phyloP scores from a whole-genome alignment of 176 grass and related monocot species.

The Metroxylon sagu region DNA sequence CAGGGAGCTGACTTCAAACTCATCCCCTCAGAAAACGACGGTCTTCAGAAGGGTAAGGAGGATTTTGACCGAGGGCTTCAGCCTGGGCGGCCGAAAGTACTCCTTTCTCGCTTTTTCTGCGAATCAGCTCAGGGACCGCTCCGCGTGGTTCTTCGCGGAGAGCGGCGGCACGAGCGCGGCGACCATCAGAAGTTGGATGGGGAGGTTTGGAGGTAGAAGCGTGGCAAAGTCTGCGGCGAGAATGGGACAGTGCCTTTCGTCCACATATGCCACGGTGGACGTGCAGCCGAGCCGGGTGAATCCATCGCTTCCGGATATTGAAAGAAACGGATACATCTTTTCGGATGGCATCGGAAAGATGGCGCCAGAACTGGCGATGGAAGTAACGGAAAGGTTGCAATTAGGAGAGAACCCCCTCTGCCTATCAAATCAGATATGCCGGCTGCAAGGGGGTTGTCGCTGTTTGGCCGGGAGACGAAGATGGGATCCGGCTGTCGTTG shows the following conservation, averaged over 20 bases:
- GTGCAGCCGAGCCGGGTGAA: slow-evolving; percentile 34
- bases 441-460: slow-evolving; percentile 84
- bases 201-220: slow-evolving; percentile 49
- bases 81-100: slow-evolving; percentile 66
- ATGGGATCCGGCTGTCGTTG: slow-evolving; percentile 39
- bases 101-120: slow-evolving; percentile 81
- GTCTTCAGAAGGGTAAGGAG: slow-evolving; percentile 49
- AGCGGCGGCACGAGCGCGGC: slow-evolving; percentile 38
- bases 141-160: slow-evolving; percentile 83
- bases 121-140: slow-evolving; percentile 76
- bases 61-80: slow-evolving; percentile 49
- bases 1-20: slow-evolving; percentile 44
- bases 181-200: slow-evolving; percentile 93
- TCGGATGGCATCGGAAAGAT: slow-evolving; percentile 88
- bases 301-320: too few relatives aligned
- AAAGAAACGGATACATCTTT: slow-evolving; percentile 50
- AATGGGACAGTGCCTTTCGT: too few relatives aligned
- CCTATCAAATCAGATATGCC: slow-evolving; percentile 83
- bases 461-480: too few relatives aligned
- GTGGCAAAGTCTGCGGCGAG: slow-evolving; percentile 69
- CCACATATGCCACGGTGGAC: slow-evolving; percentile 74
- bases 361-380: slow-evolving; percentile 52
- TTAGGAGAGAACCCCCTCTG: slow-evolving; percentile 54
- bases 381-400: slow-evolving; percentile 53
- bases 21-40: slow-evolving; percentile 62